Evolutionary conservation across 805 yeast species (phyloP).

Genomic region (Barnettozyma californica): DNA sequence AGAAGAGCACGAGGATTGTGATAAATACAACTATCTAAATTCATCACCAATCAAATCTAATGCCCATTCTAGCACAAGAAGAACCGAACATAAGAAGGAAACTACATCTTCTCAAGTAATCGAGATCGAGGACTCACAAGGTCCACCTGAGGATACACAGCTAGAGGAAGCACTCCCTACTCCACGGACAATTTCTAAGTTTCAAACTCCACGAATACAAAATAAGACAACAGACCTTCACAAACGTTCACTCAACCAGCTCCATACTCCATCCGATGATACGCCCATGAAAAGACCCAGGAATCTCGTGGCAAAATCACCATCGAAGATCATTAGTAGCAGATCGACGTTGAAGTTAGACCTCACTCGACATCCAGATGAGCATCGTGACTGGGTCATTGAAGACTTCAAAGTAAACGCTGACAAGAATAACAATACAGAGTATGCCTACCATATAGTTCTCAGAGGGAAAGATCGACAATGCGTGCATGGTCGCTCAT

Average conservation of each 20-base stretch:
- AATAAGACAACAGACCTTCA: neutral
- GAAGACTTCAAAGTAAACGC: slow-evolving; percentile 36
- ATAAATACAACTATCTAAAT: neutral
- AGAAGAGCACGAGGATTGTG: neutral
- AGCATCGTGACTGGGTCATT: slow-evolving; percentile 30
- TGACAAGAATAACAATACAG: slow-evolving; percentile 21
- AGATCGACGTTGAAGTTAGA: slow-evolving; percentile 5
- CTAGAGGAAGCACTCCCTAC: slow-evolving; percentile 8
- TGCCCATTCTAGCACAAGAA: neutral
- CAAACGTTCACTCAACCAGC: neutral
- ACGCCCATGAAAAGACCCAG: slow-evolving; percentile 14
- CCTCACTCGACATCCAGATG: slow-evolving; percentile 14
- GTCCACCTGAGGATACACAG: slow-evolving; percentile 5
- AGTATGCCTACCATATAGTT: slow-evolving; percentile 31
- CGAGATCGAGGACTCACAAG: slow-evolving; percentile 10
- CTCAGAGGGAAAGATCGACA: slow-evolving; percentile 29
- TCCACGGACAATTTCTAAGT: slow-evolving; percentile 10
- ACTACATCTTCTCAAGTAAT: slow-evolving; percentile 1
- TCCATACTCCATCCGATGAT: slow-evolving; percentile 17
- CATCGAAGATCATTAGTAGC: neutral
- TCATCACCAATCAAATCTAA: slow-evolving; percentile 10
- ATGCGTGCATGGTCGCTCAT: slow-evolving; percentile 32
- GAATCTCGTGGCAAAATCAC: neutral
- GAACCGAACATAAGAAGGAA: slow-evolving; percentile 1
- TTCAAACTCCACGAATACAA: slow-evolving; percentile 11